A percentile compares a stretch with the other conserved stretches of the same genome.
phyloP scores from a whole-genome alignment of 2,329 filamentous ascomycete genomes.

The Fonsecaea multimorphosa region DNA sequence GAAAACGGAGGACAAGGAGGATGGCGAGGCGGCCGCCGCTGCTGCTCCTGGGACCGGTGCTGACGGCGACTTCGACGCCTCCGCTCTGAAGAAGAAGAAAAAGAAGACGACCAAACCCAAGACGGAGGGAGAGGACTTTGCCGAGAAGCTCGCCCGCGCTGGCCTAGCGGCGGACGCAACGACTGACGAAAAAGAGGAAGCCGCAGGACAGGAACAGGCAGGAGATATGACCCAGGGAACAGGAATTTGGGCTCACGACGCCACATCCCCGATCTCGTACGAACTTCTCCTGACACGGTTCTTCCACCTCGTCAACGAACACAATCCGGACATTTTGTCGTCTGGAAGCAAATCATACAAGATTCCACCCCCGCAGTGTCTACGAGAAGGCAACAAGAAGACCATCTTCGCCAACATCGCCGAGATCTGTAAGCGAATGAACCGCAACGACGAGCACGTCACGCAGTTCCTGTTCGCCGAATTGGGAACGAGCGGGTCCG shows the following conservation, averaged over 20 bases:
- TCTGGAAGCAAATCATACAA: conserved; percentile 95
- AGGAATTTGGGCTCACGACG: conserved; percentile 86
- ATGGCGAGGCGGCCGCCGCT: conserved; percentile 55
- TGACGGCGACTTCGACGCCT: conserved; percentile 69
- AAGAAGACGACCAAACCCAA: conserved; percentile 72
- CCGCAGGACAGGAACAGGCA: conserved; percentile 46
- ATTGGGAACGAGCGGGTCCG: conserved; percentile 94
- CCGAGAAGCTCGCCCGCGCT: conserved; percentile 52
- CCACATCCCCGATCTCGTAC: conserved; percentile 80
- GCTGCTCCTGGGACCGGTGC: conserved; percentile 55
- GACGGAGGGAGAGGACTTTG: conserved; percentile 68
- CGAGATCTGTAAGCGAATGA: conserved; percentile 99
- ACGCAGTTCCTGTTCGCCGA: conserved; percentile 97
- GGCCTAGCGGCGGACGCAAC: conserved; percentile 53
- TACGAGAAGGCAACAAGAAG: conserved; percentile 99
- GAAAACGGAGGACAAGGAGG: conserved; percentile 63
- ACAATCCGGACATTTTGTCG: conserved; percentile 93
- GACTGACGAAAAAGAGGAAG: conserved; percentile 61
- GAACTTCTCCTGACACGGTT: conserved; percentile 85
- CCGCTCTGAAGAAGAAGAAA: conserved; percentile 82
- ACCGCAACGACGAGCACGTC: conserved; percentile 96
- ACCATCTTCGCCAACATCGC: conserved; percentile 99
- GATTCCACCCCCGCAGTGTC: conserved; percentile 97
- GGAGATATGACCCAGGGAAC: conserved; percentile 88
- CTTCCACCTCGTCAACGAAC: conserved; percentile 91